Conservation (phyloP, 2,329 filamentous ascomycete genomes). For the Claviceps monticola region DNA sequence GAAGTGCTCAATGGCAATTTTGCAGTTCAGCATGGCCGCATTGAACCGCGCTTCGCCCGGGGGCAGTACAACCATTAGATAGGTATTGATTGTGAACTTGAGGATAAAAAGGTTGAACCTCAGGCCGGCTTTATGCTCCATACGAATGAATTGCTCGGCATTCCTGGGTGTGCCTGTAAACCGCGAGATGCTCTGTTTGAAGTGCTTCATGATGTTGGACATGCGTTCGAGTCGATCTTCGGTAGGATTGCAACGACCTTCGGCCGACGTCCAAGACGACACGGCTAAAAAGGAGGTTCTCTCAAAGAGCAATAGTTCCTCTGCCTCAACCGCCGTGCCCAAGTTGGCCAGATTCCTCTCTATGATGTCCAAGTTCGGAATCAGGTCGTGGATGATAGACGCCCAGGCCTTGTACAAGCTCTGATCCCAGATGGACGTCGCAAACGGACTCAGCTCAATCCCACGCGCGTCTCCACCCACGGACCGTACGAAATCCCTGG, state of each 20-base stretch:
- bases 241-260: conserved; percentile 70
- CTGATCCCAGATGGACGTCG: conserved; percentile 97
- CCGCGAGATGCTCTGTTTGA: conserved; percentile 72
- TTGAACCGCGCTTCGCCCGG: conserved; percentile 89
- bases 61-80: conserved; percentile 82
- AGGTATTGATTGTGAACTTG: conserved; percentile 94
- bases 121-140: conserved; percentile 63
- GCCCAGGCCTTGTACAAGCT: conserved; percentile 97
- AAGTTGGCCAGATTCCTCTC: conserved; percentile 74
- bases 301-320: conserved; percentile 91
- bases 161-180: conserved; percentile 72
- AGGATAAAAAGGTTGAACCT: conserved; percentile 89
- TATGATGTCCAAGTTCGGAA: conserved; percentile 84
- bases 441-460: conserved; percentile 71
- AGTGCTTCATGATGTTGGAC: conserved; percentile 95
- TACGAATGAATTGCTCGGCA: conserved; percentile 65
- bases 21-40: conserved; percentile 76
- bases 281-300: conserved; percentile 92
- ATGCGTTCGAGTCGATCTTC: conserved; percentile 87
- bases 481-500: conserved; percentile 35
- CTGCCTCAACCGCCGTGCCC: conserved; percentile 74
- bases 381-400: conserved; percentile 90
- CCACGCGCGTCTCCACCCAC: conserved; percentile 18
- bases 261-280: conserved; percentile 70
- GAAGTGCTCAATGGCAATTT: conserved; percentile 74